Percentiles rank a stretch among this genome's conserved stretches.
Evolutionary conservation across 2,329 filamentous ascomycete species (phyloP).

Genomic region (Verticillium tricorpus): DNA sequence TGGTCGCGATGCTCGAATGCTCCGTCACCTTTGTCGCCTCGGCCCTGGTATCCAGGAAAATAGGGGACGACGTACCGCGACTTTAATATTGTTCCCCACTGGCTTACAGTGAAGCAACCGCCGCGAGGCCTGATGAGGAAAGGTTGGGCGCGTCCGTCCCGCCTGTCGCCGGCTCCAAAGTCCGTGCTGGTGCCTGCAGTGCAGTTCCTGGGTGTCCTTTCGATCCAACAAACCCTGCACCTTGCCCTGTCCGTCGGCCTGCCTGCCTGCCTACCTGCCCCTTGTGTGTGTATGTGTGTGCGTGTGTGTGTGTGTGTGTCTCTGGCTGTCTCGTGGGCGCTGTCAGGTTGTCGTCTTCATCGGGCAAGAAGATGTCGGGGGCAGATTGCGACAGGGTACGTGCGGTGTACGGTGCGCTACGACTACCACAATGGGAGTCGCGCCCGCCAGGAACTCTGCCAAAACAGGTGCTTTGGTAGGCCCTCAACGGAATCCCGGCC

Average conservation of each 20-base stretch:
- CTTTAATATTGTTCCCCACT: constrained; percentile 16
- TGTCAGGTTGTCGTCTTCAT: no score
- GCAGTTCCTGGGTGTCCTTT: background rate
- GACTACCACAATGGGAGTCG: no score
- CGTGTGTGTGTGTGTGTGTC: no score
- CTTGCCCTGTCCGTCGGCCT: background rate
- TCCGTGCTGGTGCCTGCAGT: background rate
- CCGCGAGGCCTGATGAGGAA: constrained; percentile 2
- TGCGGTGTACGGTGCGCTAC: no score
- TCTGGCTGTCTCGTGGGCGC: no score
- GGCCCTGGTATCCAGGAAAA: background rate
- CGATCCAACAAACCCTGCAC: background rate
- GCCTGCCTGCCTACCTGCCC: background rate
- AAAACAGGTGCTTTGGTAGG: no score
- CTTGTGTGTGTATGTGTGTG: background rate
- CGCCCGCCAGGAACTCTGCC: no score
- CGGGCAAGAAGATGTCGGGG: no score
- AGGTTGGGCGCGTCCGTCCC: background rate
- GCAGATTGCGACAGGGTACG: no score
- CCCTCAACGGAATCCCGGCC: background rate
- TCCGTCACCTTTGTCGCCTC: background rate
- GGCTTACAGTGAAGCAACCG: constrained; percentile 7
- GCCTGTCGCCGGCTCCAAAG: background rate
- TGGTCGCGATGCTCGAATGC: background rate
- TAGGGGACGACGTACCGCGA: constrained; percentile 1